Evolutionary conservation across 73 alveolate genomes (phyloP).

Genomic region (Halteria grandinella): DNA sequence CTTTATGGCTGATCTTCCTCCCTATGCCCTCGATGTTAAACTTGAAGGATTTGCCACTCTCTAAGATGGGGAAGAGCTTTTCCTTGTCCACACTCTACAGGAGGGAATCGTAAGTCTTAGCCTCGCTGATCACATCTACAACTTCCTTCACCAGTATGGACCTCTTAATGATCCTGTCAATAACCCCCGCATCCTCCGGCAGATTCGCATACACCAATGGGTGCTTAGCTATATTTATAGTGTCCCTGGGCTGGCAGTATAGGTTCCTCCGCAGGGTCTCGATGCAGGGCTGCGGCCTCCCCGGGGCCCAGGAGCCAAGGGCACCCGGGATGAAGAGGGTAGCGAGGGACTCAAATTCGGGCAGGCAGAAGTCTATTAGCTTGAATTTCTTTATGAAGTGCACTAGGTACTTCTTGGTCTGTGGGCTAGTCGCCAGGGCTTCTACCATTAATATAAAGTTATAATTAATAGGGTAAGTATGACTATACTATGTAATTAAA

Average conservation of each 20-base stretch:
- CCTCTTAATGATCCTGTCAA: constrained; percentile 51
- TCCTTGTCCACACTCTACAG: constrained; percentile 34
- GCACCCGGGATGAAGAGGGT: constrained; percentile 14
- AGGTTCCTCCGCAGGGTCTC: neutral
- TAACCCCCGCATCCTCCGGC: constrained; percentile 58
- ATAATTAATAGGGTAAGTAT: no score
- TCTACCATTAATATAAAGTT: neutral
- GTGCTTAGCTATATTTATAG: constrained; percentile 32
- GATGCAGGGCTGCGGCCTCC: no score
- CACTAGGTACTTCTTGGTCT: constrained; percentile 14
- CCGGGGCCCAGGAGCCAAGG: no score
- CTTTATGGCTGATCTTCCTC: constrained; percentile 62
- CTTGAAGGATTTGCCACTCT: constrained; percentile 62
- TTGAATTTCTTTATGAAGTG: constrained; percentile 31
- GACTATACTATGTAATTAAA: no score
- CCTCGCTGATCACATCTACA: constrained; percentile 31
- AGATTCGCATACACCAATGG: constrained; percentile 72
- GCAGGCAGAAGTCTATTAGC: constrained; percentile 37
- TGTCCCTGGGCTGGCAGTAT: neutral
- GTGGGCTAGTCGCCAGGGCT: neutral
- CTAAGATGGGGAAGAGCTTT: constrained; percentile 6
- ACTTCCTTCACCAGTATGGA: constrained; percentile 64
- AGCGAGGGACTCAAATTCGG: constrained; percentile 56
- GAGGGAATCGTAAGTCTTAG: constrained; percentile 32
- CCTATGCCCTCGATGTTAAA: constrained; percentile 80